Percentiles rank a stretch among this genome's conserved stretches.
Evolutionary conservation across 1,284 basidiomycete genomes (phyloP).

Genomic region (Mrakiaceae sp.): DNA sequence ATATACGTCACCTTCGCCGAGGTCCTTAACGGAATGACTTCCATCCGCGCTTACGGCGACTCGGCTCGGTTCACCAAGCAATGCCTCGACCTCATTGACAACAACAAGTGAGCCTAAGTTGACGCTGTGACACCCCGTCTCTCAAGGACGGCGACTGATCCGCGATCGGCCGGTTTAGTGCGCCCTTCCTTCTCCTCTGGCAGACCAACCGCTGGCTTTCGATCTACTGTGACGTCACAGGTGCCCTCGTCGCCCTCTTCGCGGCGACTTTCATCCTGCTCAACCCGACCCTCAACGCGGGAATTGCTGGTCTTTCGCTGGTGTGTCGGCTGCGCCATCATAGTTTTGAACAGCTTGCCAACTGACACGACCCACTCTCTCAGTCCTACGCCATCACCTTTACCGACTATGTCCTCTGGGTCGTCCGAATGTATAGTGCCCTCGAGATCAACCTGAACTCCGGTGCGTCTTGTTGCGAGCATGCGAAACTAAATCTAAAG

Average conservation of each 20-base stretch:
- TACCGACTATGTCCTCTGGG: conserved; percentile 39
- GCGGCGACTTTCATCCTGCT: conserved; percentile 37
- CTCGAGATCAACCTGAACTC: conserved; percentile 39
- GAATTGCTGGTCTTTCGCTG: conserved; percentile 15
- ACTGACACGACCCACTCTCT: not conserved
- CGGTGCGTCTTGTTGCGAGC: not conserved
- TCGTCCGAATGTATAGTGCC: conserved; percentile 32
- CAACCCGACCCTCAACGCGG: conserved; percentile 32
- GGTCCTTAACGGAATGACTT: conserved; percentile 36
- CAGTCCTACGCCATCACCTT: conserved; percentile 30
- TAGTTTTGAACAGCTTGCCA: not conserved
- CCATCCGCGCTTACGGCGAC: conserved; percentile 43
- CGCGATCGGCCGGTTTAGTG: conserved; percentile 22
- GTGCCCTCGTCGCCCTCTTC: conserved; percentile 37
- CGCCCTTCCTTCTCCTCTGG: conserved; percentile 36
- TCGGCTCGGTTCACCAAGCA: conserved; percentile 37
- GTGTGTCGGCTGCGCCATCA: conserved; percentile 24
- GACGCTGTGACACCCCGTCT: conserved; percentile 8
- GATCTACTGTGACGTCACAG: conserved; percentile 37
- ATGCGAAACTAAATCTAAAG: not conserved
- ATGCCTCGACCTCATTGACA: conserved; percentile 37
- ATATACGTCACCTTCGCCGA: conserved; percentile 44
- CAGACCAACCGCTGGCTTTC: conserved; percentile 38
- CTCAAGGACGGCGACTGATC: not conserved
- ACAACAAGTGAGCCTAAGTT: conserved; percentile 31